Conservation (phyloP, 495 filamentous ascomycete species). For the Aspergillus heteromorphus region DNA sequence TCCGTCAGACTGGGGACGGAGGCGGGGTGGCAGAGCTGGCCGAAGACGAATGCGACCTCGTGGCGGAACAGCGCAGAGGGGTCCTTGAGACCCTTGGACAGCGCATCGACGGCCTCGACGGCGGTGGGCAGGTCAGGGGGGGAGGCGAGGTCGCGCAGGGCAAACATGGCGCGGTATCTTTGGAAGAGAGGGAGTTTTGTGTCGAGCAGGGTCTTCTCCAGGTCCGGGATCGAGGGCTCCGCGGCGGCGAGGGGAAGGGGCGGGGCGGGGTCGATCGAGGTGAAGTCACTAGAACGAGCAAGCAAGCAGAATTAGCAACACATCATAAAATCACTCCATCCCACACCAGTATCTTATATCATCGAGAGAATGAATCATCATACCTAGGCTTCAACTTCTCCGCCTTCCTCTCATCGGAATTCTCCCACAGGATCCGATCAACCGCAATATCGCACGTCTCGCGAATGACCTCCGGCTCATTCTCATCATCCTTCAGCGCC, state of each 20-base stretch:
- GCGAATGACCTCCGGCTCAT: constrained; percentile 71
- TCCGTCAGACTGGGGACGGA: constrained; percentile 83
- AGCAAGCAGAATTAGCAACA: constrained; percentile 1
- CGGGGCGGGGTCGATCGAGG: constrained; percentile 92
- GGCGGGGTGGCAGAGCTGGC: constrained; percentile 92
- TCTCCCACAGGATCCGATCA: constrained; percentile 89
- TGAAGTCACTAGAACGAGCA: constrained; percentile 73
- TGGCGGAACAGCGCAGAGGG: constrained; percentile 92
- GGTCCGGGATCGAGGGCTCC: constrained; percentile 60
- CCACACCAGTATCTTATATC: no score
- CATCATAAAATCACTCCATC: no score
- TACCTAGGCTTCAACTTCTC: constrained; percentile 80
- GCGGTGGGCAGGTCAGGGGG: constrained; percentile 87
- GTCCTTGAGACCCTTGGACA: constrained; percentile 84
- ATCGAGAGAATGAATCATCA: constrained; percentile 4
- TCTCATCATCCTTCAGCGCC: constrained; percentile 60
- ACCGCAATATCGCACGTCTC: constrained; percentile 98
- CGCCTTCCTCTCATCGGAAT: constrained; percentile 59
- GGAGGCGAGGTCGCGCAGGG: constrained; percentile 85
- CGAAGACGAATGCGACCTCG: constrained; percentile 97
- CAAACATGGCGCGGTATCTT: constrained; percentile 97
- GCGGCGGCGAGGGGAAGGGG: constrained; percentile 62
- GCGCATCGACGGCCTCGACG: constrained; percentile 70
- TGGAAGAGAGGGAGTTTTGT: constrained; percentile 75
- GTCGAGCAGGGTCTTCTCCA: constrained; percentile 74